Percentiles rank a stretch among this genome's conserved stretches.
Evolutionary conservation across 1,284 basidiomycete species (phyloP).

Genomic region (Ceratobasidium theobromae): DNA sequence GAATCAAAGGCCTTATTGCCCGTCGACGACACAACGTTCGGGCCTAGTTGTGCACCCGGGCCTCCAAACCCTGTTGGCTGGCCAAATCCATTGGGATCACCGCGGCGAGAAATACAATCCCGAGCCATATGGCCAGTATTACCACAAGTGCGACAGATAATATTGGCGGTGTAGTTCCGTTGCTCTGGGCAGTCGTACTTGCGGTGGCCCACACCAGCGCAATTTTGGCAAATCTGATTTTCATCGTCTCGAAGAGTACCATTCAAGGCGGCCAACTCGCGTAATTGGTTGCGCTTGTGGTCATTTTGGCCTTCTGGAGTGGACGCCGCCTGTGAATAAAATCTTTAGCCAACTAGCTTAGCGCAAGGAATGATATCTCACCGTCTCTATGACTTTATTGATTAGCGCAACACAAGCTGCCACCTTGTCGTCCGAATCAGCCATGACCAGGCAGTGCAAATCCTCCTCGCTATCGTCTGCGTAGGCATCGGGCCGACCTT

Average conservation of each 20-base stretch:
- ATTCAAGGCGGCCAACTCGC: conserved; percentile 96
- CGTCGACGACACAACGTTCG: conserved; percentile 44
- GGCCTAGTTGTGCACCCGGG: conserved; percentile 44
- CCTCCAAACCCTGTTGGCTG: conserved; percentile 41
- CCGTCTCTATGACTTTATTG: conserved; percentile 97
- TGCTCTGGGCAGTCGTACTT: conserved; percentile 98
- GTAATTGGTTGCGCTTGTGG: conserved; percentile 98
- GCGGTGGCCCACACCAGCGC: conserved; percentile 90
- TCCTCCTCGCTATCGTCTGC: conserved; percentile 98
- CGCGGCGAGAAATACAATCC: conserved; percentile 82
- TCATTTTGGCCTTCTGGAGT: conserved; percentile 99
- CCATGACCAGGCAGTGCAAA: conserved; percentile 96
- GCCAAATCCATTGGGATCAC: conserved; percentile 63
- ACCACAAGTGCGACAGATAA: conserved; percentile 95
- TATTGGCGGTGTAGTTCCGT: conserved; percentile 94
- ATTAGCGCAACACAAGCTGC: conserved; percentile 90
- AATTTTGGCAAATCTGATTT: conserved; percentile 98
- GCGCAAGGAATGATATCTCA: conserved; percentile 48
- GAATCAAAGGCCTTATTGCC: conserved; percentile 82
- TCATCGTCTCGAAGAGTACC: conserved; percentile 99
- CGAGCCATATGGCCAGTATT: conserved; percentile 96
- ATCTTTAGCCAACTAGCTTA: neutral
- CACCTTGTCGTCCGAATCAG: conserved; percentile 91
- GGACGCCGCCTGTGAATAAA: conserved; percentile 76
- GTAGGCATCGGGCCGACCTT: conserved; percentile 88